Percentiles rank a stretch among this genome's conserved stretches.
Evolutionary conservation across 1,139 yeast genomes (phyloP).

Genomic region (Kluyveromyces sp.): DNA sequence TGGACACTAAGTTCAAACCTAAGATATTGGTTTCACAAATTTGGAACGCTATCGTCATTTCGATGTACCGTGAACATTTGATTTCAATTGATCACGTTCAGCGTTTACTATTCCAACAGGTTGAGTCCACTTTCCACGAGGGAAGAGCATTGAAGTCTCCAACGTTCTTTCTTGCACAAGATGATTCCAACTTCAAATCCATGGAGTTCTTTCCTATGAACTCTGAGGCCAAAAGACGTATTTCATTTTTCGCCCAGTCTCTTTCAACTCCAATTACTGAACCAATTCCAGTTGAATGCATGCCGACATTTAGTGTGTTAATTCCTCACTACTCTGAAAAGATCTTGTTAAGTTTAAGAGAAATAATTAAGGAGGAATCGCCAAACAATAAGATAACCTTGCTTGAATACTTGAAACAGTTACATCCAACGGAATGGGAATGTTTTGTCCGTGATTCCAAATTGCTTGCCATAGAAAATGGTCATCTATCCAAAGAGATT

Average conservation of each 20-base stretch:
- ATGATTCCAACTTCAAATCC: conserved; percentile 64
- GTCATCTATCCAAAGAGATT: conserved; percentile 13
- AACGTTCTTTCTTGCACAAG: conserved; percentile 65
- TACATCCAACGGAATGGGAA: conserved; percentile 70
- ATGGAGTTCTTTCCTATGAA: conserved; percentile 51
- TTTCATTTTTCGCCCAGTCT: conserved; percentile 84
- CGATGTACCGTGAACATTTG: conserved; percentile 72
- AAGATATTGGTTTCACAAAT: conserved; percentile 54
- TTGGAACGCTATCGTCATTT: conserved; percentile 73
- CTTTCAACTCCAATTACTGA: conserved; percentile 71
- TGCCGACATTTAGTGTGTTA: conserved; percentile 77
- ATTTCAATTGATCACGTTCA: conserved; percentile 66
- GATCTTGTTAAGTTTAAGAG: conserved; percentile 55
- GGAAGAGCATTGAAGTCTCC: conserved; percentile 47
- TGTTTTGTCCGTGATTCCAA: conserved; percentile 63
- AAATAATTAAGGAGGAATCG: conserved; percentile 57
- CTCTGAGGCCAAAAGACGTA: conserved; percentile 73
- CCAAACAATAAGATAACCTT: conserved; percentile 54
- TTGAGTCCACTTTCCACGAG: conserved; percentile 33
- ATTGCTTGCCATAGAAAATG: conserved; percentile 32
- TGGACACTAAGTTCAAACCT: conserved; percentile 43
- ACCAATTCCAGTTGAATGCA: conserved; percentile 59
- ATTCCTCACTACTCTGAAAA: conserved; percentile 84
- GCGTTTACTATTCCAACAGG: conserved; percentile 48
- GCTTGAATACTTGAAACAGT: conserved; percentile 63